These are phyloP conservation scores for Capronia coronata DNA, from an alignment of 2,329 filamentous ascomycete genomes.

Conservation along the genomic window DNA sequence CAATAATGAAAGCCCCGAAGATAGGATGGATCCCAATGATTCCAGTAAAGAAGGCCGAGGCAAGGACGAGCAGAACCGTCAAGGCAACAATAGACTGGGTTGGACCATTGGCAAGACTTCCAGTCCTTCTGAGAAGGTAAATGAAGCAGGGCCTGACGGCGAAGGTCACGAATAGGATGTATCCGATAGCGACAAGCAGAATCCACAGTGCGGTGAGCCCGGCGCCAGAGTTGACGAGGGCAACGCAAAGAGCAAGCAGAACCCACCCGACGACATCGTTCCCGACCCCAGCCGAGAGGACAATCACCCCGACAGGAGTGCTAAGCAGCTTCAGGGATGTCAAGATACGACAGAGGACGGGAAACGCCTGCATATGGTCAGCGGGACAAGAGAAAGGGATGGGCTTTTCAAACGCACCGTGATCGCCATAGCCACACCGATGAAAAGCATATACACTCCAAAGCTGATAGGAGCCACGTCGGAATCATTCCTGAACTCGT, in stretches of 20 bases:
- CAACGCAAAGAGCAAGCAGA: constrained; percentile 83
- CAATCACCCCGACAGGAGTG: constrained; percentile 79
- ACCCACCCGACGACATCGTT: constrained; percentile 93
- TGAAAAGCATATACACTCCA: constrained; percentile 65
- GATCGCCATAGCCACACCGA: constrained; percentile 89
- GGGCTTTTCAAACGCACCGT: constrained; percentile 51
- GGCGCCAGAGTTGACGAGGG: constrained; percentile 78
- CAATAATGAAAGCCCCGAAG: constrained; percentile 85
- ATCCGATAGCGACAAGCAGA: constrained; percentile 67
- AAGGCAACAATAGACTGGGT: constrained; percentile 77
- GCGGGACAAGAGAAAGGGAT: background rate
- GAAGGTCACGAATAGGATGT: constrained; percentile 67
- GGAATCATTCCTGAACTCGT: constrained; percentile 59
- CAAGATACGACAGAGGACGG: constrained; percentile 86
- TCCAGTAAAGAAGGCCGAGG: constrained; percentile 78
- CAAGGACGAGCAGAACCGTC: constrained; percentile 70
- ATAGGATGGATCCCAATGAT: constrained; percentile 92
- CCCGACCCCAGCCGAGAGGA: constrained; percentile 81
- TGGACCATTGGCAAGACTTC: constrained; percentile 79
- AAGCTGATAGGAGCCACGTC: constrained; percentile 54
- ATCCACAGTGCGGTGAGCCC: constrained; percentile 82
- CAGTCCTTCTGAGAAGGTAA: constrained; percentile 65
- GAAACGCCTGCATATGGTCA: constrained; percentile 54
- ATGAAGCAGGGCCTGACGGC: constrained; percentile 67
- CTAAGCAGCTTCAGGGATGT: constrained; percentile 80